Evolutionary conservation across 331 rosid species (phyloP).

Genomic region (Malus hybrid): DNA sequence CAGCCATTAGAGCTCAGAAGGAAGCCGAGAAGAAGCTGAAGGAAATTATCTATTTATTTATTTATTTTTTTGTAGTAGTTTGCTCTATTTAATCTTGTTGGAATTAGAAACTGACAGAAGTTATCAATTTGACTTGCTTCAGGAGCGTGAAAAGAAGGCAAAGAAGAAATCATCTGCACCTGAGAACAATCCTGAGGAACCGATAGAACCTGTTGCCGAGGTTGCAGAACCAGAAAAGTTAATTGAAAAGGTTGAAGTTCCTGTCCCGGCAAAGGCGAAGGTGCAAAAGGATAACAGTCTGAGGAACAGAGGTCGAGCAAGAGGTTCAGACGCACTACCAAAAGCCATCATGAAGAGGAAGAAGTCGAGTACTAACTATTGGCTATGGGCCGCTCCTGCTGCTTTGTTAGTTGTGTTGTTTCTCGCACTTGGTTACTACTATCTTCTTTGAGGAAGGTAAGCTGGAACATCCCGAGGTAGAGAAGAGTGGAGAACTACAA

Average conservation of each 20-base stretch:
- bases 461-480: not conserved
- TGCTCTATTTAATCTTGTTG: not conserved
- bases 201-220: conserved; percentile 28
- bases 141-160: conserved; percentile 56
- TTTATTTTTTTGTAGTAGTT: too few relatives aligned
- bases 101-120: conserved; percentile 9
- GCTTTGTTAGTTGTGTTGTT: not conserved
- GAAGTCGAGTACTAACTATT: not conserved
- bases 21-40: conserved; percentile 72
- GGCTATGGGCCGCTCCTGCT: not conserved
- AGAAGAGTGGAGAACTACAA: not conserved
- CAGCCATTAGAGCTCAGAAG: conserved; percentile 65
- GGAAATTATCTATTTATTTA: conserved; percentile 21
- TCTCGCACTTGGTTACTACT: not conserved
- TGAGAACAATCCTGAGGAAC: conserved; percentile 35
- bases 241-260: conserved; percentile 16
- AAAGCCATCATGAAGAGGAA: not conserved
- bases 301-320: conserved; percentile 45
- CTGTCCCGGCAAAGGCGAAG: conserved; percentile 41
- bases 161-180: conserved; percentile 55
- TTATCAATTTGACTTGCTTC: not conserved
- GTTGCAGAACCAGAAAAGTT: conserved; percentile 36
- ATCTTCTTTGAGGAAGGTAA: not conserved
- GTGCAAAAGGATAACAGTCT: conserved; percentile 32
- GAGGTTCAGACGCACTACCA: conserved; percentile 27